Conservation (phyloP, 2,329 filamentous ascomycete species). For the Penicillium sp. region DNA sequence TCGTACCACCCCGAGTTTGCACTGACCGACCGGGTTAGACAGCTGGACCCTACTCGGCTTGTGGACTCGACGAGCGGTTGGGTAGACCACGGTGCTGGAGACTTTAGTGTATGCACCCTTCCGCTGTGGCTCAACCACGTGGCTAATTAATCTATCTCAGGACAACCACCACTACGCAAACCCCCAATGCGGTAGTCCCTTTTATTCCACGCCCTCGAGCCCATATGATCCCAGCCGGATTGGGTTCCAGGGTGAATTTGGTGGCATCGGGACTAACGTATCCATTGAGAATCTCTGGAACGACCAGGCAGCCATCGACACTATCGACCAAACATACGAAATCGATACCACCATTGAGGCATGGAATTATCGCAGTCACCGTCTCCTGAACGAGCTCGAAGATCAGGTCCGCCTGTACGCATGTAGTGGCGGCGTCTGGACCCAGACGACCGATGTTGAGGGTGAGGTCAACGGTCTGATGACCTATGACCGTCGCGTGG, state of each 20-base stretch:
- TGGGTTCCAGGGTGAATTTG: slow-evolving; percentile 63
- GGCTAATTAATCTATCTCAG: slow-evolving; percentile 18
- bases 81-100: slow-evolving; percentile 59
- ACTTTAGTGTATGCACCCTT: slow-evolving; percentile 42
- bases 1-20: slow-evolving; percentile 47
- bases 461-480: slow-evolving; percentile 64
- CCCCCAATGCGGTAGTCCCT: slow-evolving; percentile 62
- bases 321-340: slow-evolving; percentile 61
- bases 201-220: slow-evolving; percentile 50
- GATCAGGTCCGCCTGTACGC: slow-evolving; percentile 48
- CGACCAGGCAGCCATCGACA: slow-evolving; percentile 48
- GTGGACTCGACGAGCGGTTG: slow-evolving; percentile 58
- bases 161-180: slow-evolving; percentile 66
- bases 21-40: slow-evolving; percentile 48
- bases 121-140: not conserved
- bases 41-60: slow-evolving; percentile 56
- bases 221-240: slow-evolving; percentile 54
- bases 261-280: slow-evolving; percentile 59
- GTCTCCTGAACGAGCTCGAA: slow-evolving; percentile 41
- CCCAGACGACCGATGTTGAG: slow-evolving; percentile 66
- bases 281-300: slow-evolving; percentile 60
- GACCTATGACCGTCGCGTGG: slow-evolving; percentile 57
- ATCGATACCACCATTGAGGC: slow-evolving; percentile 49
- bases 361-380: slow-evolving; percentile 59
- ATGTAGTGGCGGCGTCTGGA: slow-evolving; percentile 62